Evolutionary conservation across 805 yeast species (phyloP).

Genomic region (Wickerhamomyces bovis): DNA sequence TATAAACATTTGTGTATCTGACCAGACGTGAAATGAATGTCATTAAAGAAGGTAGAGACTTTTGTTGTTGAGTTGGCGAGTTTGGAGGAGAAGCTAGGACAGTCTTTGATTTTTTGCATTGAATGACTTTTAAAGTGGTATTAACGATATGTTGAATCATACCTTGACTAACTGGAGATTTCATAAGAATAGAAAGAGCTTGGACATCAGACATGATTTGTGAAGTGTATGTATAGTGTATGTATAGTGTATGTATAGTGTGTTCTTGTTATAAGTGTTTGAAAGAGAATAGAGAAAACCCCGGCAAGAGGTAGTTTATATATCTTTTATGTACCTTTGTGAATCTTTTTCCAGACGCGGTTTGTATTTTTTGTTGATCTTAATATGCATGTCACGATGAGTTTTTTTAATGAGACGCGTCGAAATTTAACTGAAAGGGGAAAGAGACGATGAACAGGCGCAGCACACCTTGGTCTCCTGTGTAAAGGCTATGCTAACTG

Average conservation of each 20-base stretch:
- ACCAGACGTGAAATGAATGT: constrained; percentile 68
- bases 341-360: background rate
- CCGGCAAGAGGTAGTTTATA: background rate
- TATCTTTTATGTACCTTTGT: constrained; percentile 1
- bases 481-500: too few species aligned
- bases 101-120: constrained; percentile 39
- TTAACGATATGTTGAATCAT: constrained; percentile 68
- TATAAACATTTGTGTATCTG: constrained; percentile 71
- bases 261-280: too few species aligned
- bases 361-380: background rate
- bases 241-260: too few species aligned
- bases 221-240: too few species aligned
- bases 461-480: background rate
- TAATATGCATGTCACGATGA: background rate
- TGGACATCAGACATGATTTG: constrained; percentile 41
- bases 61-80: constrained; percentile 21
- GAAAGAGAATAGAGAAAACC: background rate
- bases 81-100: constrained; percentile 29
- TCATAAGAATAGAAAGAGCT: constrained; percentile 54
- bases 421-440: background rate
- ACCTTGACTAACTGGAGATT: constrained; percentile 66
- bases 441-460: too few species aligned
- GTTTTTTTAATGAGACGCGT: constrained; percentile 1
- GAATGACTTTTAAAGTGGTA: constrained; percentile 59
- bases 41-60: constrained; percentile 55